Percentiles rank a stretch among this genome's conserved stretches.
These are phyloP conservation scores for Cryptococcus floricola DNA, from an alignment of 1,284 basidiomycete species.

Conservation along the genomic window DNA sequence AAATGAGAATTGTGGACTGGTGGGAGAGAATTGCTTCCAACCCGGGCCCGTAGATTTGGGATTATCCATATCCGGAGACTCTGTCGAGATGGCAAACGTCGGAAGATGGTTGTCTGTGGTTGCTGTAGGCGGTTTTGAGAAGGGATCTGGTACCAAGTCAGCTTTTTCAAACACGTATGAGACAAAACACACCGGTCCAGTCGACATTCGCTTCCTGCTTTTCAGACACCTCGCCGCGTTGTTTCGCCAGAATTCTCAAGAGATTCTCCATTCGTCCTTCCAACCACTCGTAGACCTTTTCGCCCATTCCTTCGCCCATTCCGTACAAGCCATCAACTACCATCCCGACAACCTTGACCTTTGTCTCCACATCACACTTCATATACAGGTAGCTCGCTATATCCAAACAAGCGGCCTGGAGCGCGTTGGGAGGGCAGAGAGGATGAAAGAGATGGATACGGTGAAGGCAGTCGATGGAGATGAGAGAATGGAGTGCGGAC, in stretches of 20 bases:
- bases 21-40: constrained; percentile 34
- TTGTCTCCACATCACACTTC: constrained; percentile 39
- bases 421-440: constrained; percentile 34
- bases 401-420: constrained; percentile 45
- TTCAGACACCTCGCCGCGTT: constrained; percentile 6
- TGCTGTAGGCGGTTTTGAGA: not conserved
- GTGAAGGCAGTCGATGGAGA: constrained; percentile 34
- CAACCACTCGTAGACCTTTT: constrained; percentile 53
- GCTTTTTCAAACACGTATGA: not conserved
- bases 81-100: constrained; percentile 18
- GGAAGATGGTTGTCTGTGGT: constrained; percentile 12
- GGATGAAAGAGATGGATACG: constrained; percentile 25
- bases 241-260: constrained; percentile 19
- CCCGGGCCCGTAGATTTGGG: constrained; percentile 12
- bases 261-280: constrained; percentile 34
- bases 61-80: constrained; percentile 4
- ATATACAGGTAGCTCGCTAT: constrained; percentile 47
- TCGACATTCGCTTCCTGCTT: not conserved
- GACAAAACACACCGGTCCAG: constrained; percentile 12
- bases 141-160: constrained; percentile 13
- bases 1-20: constrained; percentile 14
- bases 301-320: constrained; percentile 44
- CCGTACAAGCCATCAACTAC: constrained; percentile 31
- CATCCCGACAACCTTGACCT: constrained; percentile 45
- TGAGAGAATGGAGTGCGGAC: constrained; percentile 16